phyloP scores from a whole-genome alignment of 306 rosid species.

The Cucumis sativus region Cucumber_9930_V3 NC_026659.2:2309501-2310000 shows the following conservation, averaged over 20 bases:
- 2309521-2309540: not conserved
- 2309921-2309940: constrained; percentile 30
- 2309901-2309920: not conserved
- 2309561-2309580: not conserved
- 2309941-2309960: constrained; percentile 20
- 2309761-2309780: not conserved
- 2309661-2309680: not conserved
- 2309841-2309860: no score
- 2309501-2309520: not conserved
- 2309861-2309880: no score
- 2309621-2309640: not conserved
- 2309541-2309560: no score
- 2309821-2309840: not conserved
- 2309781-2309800: not conserved
- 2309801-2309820: not conserved
- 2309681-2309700: not conserved
- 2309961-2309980: constrained; percentile 47
- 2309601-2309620: not conserved
- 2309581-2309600: not conserved
- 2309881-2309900: no score
- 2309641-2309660: not conserved
- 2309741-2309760: not conserved
- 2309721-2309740: not conserved
- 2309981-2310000: not conserved
- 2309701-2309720: not conserved